phyloP scores from a whole-genome alignment of 352 stramenopile species.

The Pythium myriotylum region DNA sequence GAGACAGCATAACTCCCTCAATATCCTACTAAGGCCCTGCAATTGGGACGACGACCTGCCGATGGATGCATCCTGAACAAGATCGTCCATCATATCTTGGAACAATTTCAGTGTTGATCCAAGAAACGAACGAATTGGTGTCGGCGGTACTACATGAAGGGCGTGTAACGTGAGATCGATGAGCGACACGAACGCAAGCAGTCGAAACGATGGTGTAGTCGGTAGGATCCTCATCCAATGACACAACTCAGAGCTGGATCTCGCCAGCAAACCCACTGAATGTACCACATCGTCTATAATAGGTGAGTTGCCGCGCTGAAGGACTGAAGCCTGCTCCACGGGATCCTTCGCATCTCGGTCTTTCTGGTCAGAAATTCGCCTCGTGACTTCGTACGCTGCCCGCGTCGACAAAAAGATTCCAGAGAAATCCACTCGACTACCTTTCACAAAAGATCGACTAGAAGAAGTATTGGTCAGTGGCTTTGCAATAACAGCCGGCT shows the following conservation, averaged over 20 bases:
- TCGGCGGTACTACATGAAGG: not conserved
- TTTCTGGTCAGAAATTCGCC: conserved; percentile 4
- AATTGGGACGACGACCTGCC: conserved; percentile 9
- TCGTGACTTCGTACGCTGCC: conserved; percentile 31
- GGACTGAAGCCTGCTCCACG: conserved; percentile 1
- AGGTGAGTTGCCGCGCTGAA: not conserved
- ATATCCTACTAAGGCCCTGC: conserved; percentile 6
- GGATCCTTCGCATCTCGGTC: not conserved
- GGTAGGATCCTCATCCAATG: conserved; percentile 19
- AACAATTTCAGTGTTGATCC: not conserved
- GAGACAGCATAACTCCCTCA: conserved; percentile 10
- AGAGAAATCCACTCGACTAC: conserved; percentile 23
- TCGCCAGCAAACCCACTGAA: conserved; percentile 19
- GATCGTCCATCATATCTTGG: not conserved
- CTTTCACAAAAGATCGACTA: conserved; percentile 35
- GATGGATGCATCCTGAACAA: conserved; percentile 16
- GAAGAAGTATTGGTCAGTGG: not conserved
- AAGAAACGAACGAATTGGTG: not conserved
- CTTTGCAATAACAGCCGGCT: not conserved
- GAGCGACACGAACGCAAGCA: conserved; percentile 1
- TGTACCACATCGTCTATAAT: conserved; percentile 5
- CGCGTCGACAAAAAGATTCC: conserved; percentile 35
- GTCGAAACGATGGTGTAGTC: not conserved
- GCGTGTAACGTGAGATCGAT: not conserved
- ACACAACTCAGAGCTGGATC: conserved; percentile 28